Percentiles rank a stretch among this genome's conserved stretches.
phyloP scores from a whole-genome alignment of 805 yeast species.

The Candida suzukii region DNA sequence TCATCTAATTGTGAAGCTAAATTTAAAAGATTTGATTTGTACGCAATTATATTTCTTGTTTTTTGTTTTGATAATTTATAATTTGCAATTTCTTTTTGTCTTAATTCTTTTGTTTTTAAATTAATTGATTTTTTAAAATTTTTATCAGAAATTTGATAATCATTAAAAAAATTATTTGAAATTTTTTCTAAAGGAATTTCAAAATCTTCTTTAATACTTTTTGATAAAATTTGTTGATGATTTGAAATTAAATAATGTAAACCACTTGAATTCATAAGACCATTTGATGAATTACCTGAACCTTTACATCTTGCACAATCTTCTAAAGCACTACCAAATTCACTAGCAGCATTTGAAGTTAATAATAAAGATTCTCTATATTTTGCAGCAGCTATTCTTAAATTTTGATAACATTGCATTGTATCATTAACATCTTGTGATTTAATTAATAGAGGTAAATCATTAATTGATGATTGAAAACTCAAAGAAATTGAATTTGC shows the following conservation, averaged over 20 bases:
- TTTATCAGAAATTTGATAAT: slow-evolving; percentile 41
- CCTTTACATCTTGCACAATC: slow-evolving; percentile 57
- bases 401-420: slow-evolving; percentile 37
- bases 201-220: slow-evolving; percentile 47
- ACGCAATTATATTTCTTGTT: slow-evolving; percentile 58
- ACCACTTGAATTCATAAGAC: slow-evolving; percentile 67
- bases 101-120: slow-evolving; percentile 43
- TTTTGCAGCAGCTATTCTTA: slow-evolving; percentile 38
- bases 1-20: slow-evolving; percentile 73
- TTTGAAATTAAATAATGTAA: slow-evolving; percentile 69
- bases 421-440: slow-evolving; percentile 51
- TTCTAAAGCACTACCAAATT: slow-evolving; percentile 67
- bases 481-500: slow-evolving; percentile 25
- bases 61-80: slow-evolving; percentile 49
- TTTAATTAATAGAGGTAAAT: slow-evolving; percentile 54
- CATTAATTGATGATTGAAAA: slow-evolving; percentile 44
- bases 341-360: slow-evolving; percentile 56
- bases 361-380: slow-evolving; percentile 39
- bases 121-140: slow-evolving; percentile 48
- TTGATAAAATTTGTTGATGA: slow-evolving; percentile 65
- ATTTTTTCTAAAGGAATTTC: slow-evolving; percentile 43
- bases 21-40: slow-evolving; percentile 58
- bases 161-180: slow-evolving; percentile 35
- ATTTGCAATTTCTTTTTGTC: slow-evolving; percentile 56
- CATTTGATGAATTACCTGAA: slow-evolving; percentile 52